A percentile compares a stretch with the other conserved stretches of the same genome.
Conservation (phyloP, 2,329 filamentous ascomycete genomes). For the Aspergillus terreus region DNA sequence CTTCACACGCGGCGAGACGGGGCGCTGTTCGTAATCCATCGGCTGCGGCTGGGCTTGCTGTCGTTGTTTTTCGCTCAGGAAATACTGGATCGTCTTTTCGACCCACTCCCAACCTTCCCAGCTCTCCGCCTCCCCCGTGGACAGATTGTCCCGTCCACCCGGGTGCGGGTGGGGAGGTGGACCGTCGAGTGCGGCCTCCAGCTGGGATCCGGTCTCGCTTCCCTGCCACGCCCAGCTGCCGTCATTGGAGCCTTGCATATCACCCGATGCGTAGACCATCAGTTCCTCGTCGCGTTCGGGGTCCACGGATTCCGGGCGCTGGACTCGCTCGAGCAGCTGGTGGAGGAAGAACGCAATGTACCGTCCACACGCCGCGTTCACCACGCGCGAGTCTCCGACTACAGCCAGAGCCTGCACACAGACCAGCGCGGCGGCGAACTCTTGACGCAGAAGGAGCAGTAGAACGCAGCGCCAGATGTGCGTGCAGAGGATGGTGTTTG, state of each 20-base stretch:
- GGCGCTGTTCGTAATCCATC: constrained; percentile 15
- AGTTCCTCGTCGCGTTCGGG: constrained; percentile 77
- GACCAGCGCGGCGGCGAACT: constrained; percentile 67
- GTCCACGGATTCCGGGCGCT: constrained; percentile 37
- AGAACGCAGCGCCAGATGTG: constrained; percentile 87
- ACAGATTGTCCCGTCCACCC: constrained; percentile 16
- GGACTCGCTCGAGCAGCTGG: constrained; percentile 56
- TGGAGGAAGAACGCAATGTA: constrained; percentile 79
- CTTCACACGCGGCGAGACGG: constrained; percentile 33
- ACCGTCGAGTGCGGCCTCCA: constrained; percentile 20
- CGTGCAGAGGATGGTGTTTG: constrained; percentile 71
- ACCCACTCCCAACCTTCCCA: constrained; percentile 81
- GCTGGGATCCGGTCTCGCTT: constrained; percentile 48
- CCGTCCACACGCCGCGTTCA: constrained; percentile 75
- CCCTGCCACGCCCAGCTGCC: constrained; percentile 80
- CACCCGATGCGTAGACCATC: constrained; percentile 78
- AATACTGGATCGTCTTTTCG: constrained; percentile 58
- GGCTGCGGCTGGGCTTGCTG: constrained; percentile 18
- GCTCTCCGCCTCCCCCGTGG: constrained; percentile 58
- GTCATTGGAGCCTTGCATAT: constrained; percentile 75
- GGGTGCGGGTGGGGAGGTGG: constrained; percentile 13
- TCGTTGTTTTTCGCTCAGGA: constrained; percentile 48
- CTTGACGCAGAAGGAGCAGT: constrained; percentile 70
- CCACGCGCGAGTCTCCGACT: constrained; percentile 67
- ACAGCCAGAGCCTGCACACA: constrained; percentile 69